phyloP scores from a whole-genome alignment of 495 filamentous ascomycete species.

The Massariosphaeria phaeospora region DNA sequence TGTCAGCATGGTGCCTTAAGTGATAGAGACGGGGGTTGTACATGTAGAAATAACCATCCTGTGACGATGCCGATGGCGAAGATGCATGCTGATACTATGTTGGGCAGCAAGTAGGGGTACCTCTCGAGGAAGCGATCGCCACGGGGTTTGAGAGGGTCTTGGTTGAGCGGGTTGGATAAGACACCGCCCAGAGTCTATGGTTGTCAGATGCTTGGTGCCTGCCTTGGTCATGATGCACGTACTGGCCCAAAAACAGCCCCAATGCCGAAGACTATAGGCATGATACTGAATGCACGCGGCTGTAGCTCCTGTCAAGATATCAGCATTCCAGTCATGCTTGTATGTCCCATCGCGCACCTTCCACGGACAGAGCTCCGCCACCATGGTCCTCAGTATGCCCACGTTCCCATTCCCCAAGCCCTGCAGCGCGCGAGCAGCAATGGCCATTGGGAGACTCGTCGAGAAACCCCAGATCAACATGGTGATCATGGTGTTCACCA shows the following conservation, averaged over 20 bases:
- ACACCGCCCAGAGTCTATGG: conserved; percentile 65
- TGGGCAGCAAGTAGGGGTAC: conserved; percentile 79
- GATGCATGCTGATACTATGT: conserved; percentile 64
- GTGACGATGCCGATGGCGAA: conserved; percentile 68
- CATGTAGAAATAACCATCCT: conserved; percentile 65
- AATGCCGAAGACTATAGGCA: conserved; percentile 74
- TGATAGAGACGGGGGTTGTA: background rate
- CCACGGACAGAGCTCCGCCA: conserved; percentile 73
- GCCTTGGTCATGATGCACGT: background rate
- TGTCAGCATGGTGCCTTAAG: conserved; percentile 6
- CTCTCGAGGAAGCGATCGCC: conserved; percentile 59
- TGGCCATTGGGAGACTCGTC: conserved; percentile 63
- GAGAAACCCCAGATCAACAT: conserved; percentile 76
- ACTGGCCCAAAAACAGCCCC: conserved; percentile 82
- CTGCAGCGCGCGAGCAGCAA: conserved; percentile 61
- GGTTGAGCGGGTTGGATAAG: conserved; percentile 68
- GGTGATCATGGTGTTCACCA: conserved; percentile 66
- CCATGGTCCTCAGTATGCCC: conserved; percentile 64
- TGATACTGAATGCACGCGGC: conserved; percentile 74
- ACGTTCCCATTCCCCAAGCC: conserved; percentile 66
- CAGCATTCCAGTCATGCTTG: background rate
- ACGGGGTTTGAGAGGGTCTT: conserved; percentile 65
- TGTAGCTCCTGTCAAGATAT: conserved; percentile 56
- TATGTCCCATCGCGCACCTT: conserved; percentile 34
- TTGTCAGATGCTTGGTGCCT: background rate